A percentile compares a stretch with the other conserved stretches of the same genome.
Evolutionary conservation across 495 filamentous ascomycete genomes (phyloP).

Genomic region (Aspergillus sclerotiicarbonarius): DNA sequence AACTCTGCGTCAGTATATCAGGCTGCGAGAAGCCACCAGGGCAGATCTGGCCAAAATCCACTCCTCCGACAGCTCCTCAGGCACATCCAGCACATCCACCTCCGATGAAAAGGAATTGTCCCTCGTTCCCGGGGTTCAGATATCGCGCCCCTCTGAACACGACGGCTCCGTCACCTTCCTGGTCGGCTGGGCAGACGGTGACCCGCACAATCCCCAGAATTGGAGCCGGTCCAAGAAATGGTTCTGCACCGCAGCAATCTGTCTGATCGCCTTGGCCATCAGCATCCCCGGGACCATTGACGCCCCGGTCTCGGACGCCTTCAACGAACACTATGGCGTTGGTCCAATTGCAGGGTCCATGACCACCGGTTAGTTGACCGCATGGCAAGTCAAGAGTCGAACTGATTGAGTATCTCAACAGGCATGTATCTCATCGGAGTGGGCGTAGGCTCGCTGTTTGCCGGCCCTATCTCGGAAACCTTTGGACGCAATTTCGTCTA

Average conservation of each 20-base stretch:
- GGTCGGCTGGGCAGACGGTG: neutral
- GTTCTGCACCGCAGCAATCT: neutral
- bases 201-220: neutral
- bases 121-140: neutral
- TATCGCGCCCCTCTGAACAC: neutral
- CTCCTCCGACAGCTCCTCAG: neutral
- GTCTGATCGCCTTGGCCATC: slow-evolving; percentile 1
- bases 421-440: slow-evolving; percentile 63
- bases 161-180: neutral
- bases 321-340: neutral
- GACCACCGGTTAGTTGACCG: neutral
- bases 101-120: neutral
- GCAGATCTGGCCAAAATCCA: neutral
- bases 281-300: neutral
- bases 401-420: neutral
- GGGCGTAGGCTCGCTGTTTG: slow-evolving; percentile 49
- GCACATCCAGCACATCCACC: neutral
- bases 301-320: neutral
- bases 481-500: slow-evolving; percentile 58
- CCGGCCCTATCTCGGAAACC: slow-evolving; percentile 56
- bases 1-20: neutral
- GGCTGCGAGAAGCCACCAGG: neutral
- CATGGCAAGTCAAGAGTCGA: neutral
- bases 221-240: neutral
- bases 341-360: neutral